phyloP scores from a whole-genome alignment of 163 green algal species.

The Prototheca stagnorum region DNA sequence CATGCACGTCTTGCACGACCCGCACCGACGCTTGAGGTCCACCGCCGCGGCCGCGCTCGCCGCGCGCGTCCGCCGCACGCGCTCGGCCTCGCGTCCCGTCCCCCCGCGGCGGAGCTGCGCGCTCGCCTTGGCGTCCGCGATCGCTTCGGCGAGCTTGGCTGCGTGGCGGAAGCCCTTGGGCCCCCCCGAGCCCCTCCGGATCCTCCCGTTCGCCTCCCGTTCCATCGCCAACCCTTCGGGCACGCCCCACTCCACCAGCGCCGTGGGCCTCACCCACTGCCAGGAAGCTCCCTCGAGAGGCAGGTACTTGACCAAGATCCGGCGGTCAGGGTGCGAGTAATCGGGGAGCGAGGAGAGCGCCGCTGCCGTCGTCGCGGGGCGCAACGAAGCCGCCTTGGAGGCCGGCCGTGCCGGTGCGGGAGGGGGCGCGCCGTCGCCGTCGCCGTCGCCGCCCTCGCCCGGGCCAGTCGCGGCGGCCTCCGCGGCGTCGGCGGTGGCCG shows the following conservation, averaged over 20 bases:
- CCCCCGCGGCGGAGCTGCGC: constrained; percentile 7
- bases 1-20: constrained; percentile 35
- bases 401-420: no score
- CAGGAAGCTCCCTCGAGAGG: constrained; percentile 1
- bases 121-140: constrained; percentile 11
- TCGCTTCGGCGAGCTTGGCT: not conserved
- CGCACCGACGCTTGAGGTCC: constrained; percentile 31
- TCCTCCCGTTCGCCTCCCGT: constrained; percentile 2
- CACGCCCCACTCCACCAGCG: constrained; percentile 30
- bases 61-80: constrained; percentile 23
- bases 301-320: constrained; percentile 15
- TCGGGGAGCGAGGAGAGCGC: no score
- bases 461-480: no score
- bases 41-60: constrained; percentile 21
- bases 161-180: not conserved
- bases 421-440: no score
- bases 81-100: constrained; percentile 7
- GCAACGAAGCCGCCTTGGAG: no score
- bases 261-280: constrained; percentile 6
- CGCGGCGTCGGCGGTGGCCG: no score
- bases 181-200: constrained; percentile 6
- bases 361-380: no score
- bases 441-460: no score
- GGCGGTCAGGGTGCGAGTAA: no score
- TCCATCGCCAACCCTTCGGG: constrained; percentile 4